Base-by-base conservation (phyloP, 2,329 filamentous ascomycete genomes). In the Stagonosporopsis tanaceti region DNA sequence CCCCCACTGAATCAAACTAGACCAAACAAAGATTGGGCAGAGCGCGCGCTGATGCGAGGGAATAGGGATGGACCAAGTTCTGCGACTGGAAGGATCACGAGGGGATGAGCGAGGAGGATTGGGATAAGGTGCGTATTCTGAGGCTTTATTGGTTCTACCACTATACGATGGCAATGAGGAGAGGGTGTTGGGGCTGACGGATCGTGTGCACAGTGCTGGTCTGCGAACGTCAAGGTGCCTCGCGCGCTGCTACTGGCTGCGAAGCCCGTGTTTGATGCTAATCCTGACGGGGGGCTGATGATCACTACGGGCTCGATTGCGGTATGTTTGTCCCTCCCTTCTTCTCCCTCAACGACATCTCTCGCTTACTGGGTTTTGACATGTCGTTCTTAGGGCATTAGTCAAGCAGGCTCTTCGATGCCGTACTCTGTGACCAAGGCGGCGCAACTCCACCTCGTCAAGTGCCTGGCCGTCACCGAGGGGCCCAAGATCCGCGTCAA, bases 381-480 rank as follows among this genome's bases (percentile, higher is more conserved):
- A 5, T 57, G 30, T 64, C 37, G 28, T 34, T 22, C 44, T 34
- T 17, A 84, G 81, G 81, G 81, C 42, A 64, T 83, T 58, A 70
- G 78, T n/a, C 73, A 83, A 48, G 72, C 70, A 50, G 85, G 85
- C 4, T 85, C 82, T 63, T 84, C 82, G 39, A 83, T 88, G 88
- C 85, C 91, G 3, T 95, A 95, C 69, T 82, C 87, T 0, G 88
- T 93, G 17, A 90, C 89, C 35, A 95, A 95, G 73, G 89, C 91
- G 1, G 91, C 91, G 6, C 84, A 85, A 57, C 66, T 90, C 57
- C 88, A 90, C 70, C 75, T 90, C 47, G 87, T 89, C 78, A 88
- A 87, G 65, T 87, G 86, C 63, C 78, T 90, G 15, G 88, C 87
- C 2, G 76, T 80, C 52, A 87, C 83, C 4, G 85, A 88, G 63